phyloP scores from a whole-genome alignment of 371 early-diverging fungal species.

The Syncephalastrum monosporum region DNA sequence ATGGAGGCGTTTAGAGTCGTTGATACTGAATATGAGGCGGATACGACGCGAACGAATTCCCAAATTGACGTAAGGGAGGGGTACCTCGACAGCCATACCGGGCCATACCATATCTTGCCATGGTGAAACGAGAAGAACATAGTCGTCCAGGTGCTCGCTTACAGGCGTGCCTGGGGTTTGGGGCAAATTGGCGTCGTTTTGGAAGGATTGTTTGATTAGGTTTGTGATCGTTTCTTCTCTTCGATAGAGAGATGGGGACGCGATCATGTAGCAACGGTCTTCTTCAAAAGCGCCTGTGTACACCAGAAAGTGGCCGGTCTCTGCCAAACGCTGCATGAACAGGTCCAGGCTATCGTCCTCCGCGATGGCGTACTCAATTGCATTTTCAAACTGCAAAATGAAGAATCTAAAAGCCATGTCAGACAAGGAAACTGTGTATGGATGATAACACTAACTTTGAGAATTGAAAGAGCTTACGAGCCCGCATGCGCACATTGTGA shows the following conservation, averaged over 20 bases:
- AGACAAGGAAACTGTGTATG: not conserved
- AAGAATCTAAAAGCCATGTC: constrained; percentile 43
- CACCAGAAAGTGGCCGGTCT: constrained; percentile 67
- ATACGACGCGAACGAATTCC: constrained; percentile 63
- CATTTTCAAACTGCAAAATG: constrained; percentile 68
- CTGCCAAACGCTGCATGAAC: constrained; percentile 59
- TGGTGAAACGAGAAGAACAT: constrained; percentile 55
- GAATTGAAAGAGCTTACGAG: constrained; percentile 63
- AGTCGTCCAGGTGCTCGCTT: constrained; percentile 30
- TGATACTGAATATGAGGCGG: constrained; percentile 55
- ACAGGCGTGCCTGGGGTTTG: constrained; percentile 17
- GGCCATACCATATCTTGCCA: constrained; percentile 62
- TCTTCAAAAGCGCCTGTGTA: constrained; percentile 66
- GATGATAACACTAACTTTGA: constrained; percentile 36
- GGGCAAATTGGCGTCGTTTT: constrained; percentile 15
- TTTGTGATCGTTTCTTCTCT: constrained; percentile 30
- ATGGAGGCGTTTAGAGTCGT: constrained; percentile 41
- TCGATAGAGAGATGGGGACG: constrained; percentile 42
- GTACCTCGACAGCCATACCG: constrained; percentile 46
- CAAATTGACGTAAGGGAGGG: constrained; percentile 45
- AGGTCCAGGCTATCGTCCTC: constrained; percentile 40
- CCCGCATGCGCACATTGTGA: constrained; percentile 63
- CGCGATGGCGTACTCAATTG: constrained; percentile 71
- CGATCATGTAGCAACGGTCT: constrained; percentile 63
- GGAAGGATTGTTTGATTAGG: constrained; percentile 33